Evolutionary conservation across 106 monocot species (phyloP), one percentile per base, ranked within the genome.

Genomic region (Acorus gramineus): DNA sequence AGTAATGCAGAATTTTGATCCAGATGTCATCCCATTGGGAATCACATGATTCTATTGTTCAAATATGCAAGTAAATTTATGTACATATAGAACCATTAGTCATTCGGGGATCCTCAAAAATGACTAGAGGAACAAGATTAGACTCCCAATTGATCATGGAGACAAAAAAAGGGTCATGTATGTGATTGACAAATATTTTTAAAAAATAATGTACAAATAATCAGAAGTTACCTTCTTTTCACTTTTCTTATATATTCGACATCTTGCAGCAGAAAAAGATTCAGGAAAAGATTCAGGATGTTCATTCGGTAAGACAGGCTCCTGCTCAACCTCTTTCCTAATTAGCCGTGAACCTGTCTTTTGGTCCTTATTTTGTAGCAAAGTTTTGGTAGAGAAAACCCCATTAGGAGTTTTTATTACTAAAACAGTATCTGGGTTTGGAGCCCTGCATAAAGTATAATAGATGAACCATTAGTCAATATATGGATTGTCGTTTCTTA

Each of bases 361-460:
- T 43, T 85, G 79, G 11, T 76, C 85, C 57, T 78, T 81, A 52
- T 82, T 81, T 64, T 73, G 78, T 12, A 72, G 81, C 65, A 84
- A 78, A 64, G 42, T 76, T 71, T 76, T 88, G 42, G 88, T 77
- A 53, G 92, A 85, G 60, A 88, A 65, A 52, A 92, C 80, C 42
- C 79, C 85, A 11, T 11, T 7, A 59, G 87, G 82, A 6, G 85
- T 89, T 44, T 81, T 70, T 50, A 98, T 74, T 46, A 89, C 81
- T 43, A 98, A 69, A 48, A 85, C 98, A 69, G 74, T 88, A 73
- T 98, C 83, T 60, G 82, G 79, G 71, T 86, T 81, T 66, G 90
- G 86, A 58, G 69, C 50, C 70, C 98, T 98, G 70, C 69, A 79
- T 4, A 76, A 2, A 28, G 28, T 28, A 1, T 28, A 28, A 28